Base-by-base conservation (phyloP, 2,329 filamentous ascomycete species). In the Fusarium brachygibbosum region DNA sequence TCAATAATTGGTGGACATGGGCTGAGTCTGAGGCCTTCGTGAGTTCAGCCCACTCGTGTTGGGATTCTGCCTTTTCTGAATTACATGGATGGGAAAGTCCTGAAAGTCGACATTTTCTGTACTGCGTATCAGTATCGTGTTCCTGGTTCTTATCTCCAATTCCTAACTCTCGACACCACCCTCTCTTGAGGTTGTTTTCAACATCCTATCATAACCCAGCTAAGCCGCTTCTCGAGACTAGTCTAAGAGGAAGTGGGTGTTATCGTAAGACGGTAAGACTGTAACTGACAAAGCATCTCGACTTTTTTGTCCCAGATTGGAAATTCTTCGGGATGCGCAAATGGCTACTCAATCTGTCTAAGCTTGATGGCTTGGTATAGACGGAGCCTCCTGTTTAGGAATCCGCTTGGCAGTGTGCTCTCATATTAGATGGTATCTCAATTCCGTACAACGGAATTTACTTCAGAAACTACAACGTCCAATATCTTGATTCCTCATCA, bases 391-490 rank as follows among this genome's bases (percentile, higher is more conserved):
- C 48, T 51, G 48, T 51, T 40, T 37, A 29, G 23, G 48, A 51
- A 32, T 51, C 32, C 48, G 32, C 63, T 66, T 46, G 49, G 29
- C 37, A 38, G 34, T 40, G 40, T 59, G 13, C 44, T 40, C 51
- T 70, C 40, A 40, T 58, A 60, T 25, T 52, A 40, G 32, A 16
- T 63, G 42, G 23, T 64, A 50, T 38, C 44, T 55, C 63, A 59
- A 65, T 69, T 67, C 58, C 58, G 65, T 60, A 32, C 28, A 32
- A 58, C 67, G 59, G 67, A 66, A 65, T 46, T 52, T 13, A 38
- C 31, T 40, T 13, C 23, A 21, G 6, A 14, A 25, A 34, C 34
- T 32, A 44, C 23, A 53, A 42, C 25, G 10, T n/a, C 10, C 25
- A 41, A 28, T 11, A n/a, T 51, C 40, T 38, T 60, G 46, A 65